These are phyloP conservation scores for Trypanosomatidae sp. DNA, from an alignment of 208 protist species.

Conservation along the genomic window DNA sequence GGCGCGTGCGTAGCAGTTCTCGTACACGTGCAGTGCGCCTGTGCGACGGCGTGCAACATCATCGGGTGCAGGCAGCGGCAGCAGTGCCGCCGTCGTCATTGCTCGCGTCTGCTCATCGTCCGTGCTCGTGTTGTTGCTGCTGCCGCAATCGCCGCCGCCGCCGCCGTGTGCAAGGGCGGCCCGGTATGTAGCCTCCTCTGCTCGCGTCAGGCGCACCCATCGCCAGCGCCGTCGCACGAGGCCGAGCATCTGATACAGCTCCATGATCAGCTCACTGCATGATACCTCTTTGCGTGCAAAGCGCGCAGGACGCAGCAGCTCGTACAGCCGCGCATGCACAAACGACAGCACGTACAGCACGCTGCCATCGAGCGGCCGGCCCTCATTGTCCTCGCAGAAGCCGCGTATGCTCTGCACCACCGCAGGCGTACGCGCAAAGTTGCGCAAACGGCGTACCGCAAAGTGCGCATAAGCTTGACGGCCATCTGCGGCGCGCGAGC, in stretches of 20 bases:
- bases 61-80: conserved; percentile 4
- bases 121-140: not conserved
- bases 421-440: conserved; percentile 16
- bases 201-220: conserved; percentile 12
- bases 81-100: too few relatives aligned
- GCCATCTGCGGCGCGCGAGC: conserved; percentile 7
- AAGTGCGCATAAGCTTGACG: conserved; percentile 43
- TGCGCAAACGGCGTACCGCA: conserved; percentile 38
- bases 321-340: conserved; percentile 23
- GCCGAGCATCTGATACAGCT: conserved; percentile 53
- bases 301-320: conserved; percentile 11
- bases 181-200: not conserved
- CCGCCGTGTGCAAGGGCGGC: not conserved
- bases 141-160: not conserved
- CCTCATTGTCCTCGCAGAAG: conserved; percentile 12
- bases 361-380: conserved; percentile 19
- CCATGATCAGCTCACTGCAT: conserved; percentile 52
- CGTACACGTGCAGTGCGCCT: conserved; percentile 10
- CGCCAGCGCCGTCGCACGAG: conserved; percentile 26
- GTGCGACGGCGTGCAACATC: conserved; percentile 5
- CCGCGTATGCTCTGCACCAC: conserved; percentile 5
- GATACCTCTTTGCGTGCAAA: conserved; percentile 14
- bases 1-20: conserved; percentile 14
- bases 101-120: not conserved
- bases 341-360: conserved; percentile 28